Percentiles rank a stretch among this genome's conserved stretches.
Evolutionary conservation across 805 yeast genomes (phyloP).

Genomic region (Starmerella cellae): DNA sequence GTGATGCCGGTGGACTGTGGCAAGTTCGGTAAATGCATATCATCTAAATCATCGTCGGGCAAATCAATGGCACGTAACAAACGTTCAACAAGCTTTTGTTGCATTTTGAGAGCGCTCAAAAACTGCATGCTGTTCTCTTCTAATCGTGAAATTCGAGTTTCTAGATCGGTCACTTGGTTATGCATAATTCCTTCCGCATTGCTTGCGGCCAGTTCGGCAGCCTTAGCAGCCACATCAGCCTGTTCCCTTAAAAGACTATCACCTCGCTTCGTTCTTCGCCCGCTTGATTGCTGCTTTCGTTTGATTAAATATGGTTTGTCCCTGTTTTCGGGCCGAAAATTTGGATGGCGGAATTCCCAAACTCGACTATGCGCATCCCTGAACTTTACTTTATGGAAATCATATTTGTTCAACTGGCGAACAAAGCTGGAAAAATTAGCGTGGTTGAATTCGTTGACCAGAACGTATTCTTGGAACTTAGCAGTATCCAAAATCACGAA

Average conservation of each 20-base stretch:
- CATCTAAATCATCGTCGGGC: background rate
- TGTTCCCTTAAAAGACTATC: slow-evolving; percentile 6
- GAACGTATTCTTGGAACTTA: slow-evolving; percentile 31
- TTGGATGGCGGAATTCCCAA: slow-evolving; percentile 94
- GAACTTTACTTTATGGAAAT: slow-evolving; percentile 87
- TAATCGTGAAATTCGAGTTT: slow-evolving; percentile 11
- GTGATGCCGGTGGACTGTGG: background rate
- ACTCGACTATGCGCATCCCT: slow-evolving; percentile 23
- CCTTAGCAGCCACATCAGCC: slow-evolving; percentile 19
- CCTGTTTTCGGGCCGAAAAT: slow-evolving; percentile 60
- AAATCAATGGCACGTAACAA: slow-evolving; percentile 3
- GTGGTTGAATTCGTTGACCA: slow-evolving; percentile 90
- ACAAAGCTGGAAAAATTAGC: slow-evolving; percentile 90
- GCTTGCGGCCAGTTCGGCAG: slow-evolving; percentile 19
- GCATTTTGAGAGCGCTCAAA: slow-evolving; percentile 15
- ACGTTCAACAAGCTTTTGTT: slow-evolving; percentile 17
- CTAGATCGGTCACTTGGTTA: slow-evolving; percentile 12
- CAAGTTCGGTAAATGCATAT: background rate
- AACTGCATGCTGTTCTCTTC: slow-evolving; percentile 16
- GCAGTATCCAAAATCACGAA: slow-evolving; percentile 66
- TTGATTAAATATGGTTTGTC: slow-evolving; percentile 78
- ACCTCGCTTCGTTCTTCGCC: slow-evolving; percentile 10
- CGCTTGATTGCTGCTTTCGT: slow-evolving; percentile 36
- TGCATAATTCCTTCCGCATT: slow-evolving; percentile 13
- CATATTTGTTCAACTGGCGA: slow-evolving; percentile 89